A percentile compares a stretch with the other conserved stretches of the same genome.
Conservation (phyloP, 2,329 filamentous ascomycete species). For the Paraphoma chrysanthemicola region DNA sequence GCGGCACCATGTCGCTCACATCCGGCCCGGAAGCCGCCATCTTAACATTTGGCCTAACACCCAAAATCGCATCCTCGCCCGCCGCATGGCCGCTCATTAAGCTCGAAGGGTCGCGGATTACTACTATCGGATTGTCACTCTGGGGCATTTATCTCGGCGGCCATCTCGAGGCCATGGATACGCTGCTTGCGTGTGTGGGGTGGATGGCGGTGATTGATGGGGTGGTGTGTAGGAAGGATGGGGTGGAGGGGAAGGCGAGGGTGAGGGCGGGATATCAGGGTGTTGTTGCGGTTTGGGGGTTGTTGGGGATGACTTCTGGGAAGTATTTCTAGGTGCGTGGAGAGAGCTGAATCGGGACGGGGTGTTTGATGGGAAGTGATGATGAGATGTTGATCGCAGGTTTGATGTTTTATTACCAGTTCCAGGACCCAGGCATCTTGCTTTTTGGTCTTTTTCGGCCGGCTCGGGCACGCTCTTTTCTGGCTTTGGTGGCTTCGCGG, state of each 20-base stretch:
- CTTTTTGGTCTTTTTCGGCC: constrained; percentile 6
- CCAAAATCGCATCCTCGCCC: constrained; percentile 14
- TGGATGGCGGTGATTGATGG: constrained; percentile 25
- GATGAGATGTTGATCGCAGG: too few relatives aligned
- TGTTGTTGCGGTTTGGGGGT: constrained; percentile 22
- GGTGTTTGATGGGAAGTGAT: too few relatives aligned
- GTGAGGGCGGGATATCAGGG: constrained; percentile 12
- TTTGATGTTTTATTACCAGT: too few relatives aligned
- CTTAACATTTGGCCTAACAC: constrained; percentile 14
- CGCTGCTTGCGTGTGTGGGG: constrained; percentile 16
- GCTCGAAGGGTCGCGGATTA: constrained; percentile 20
- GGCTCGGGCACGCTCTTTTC: constrained; percentile 14
- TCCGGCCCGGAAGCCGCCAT: constrained; percentile 17
- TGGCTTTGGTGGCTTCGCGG: constrained; percentile 11
- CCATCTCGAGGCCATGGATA: constrained; percentile 27
- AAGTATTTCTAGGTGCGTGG: constrained; percentile 22
- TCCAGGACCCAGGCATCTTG: constrained; percentile 18
- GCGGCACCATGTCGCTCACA: constrained; percentile 18
- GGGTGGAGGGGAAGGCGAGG: constrained; percentile 12
- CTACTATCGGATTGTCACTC: constrained; percentile 21
- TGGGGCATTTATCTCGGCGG: constrained; percentile 24
- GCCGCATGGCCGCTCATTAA: constrained; percentile 24
- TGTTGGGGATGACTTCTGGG: constrained; percentile 25
- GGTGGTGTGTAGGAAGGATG: constrained; percentile 18
- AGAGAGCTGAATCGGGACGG: too few relatives aligned